Base-by-base conservation (phyloP, 2,329 filamentous ascomycete genomes). In the Fusarium floridanum region DNA sequence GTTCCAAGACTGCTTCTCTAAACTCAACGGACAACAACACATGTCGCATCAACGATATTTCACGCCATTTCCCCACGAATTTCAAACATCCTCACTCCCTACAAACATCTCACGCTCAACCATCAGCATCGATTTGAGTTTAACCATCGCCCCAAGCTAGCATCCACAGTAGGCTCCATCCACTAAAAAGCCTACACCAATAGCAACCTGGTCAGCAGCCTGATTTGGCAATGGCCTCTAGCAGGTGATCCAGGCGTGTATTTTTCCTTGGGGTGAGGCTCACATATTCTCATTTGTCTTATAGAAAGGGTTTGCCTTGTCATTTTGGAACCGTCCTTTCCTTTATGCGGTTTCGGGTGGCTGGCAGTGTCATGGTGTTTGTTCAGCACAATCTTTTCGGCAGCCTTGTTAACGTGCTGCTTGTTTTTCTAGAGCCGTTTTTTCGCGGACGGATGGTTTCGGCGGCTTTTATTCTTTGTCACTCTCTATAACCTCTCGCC, bases 121-220 rank as follows among this genome's bases (percentile, higher is more conserved):
- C 14, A 22, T 20, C 20, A 37, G 8, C 39, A 16, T 48, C 27
- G 17, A 22, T 48, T 61, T 61, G 41, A 61, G 39, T 61, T 61
- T 48, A 17, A 17, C 12, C 11, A n/a, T 50, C 22, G 41, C 34
- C 27, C 27, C 59, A 20, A 36, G 24, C 27, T 50, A 20, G 32
- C 36, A 53, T 27, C 61, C 61, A 63, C 61, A 20, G 61, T n/a
- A 6, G 61, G 32, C 32, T 53, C 61, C 61, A 55, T 63, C 61
- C 32, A 53, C 61, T 63, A 63, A 63, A 63, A n/a, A 7, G 10
- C 12, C 43, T 32, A 45, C 61, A 45, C 61, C 61, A 63, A 63
- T 63, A 24, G 45, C 32, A 43, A 39, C 32, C 36, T 27, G 32
- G 22, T 36, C 12, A 53, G 22, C 29, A 27, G 17, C 61, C 61